These are phyloP conservation scores for Alloteropsis semialata DNA, from an alignment of 176 grass and related monocot species.

Conservation along the genomic window DNA sequence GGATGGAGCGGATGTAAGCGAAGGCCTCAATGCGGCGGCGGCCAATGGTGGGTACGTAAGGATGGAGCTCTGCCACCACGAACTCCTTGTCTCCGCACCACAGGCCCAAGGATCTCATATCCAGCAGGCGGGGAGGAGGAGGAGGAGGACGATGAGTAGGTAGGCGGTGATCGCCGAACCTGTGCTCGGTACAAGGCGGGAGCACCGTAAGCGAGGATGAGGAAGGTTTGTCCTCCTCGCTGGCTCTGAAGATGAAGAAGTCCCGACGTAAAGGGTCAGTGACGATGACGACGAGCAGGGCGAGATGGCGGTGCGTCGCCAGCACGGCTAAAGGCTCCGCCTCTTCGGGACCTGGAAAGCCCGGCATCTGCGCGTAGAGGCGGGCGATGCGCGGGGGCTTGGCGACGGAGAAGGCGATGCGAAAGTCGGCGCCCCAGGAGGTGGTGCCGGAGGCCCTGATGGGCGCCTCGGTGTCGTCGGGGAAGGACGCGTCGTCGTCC, in stretches of 20 bases:
- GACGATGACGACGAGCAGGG: background rate
- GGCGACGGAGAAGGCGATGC: background rate
- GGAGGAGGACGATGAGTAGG: too few species aligned
- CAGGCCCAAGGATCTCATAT: too few species aligned
- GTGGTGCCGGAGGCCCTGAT: background rate
- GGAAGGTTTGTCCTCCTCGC: too few species aligned
- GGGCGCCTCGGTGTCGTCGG: background rate
- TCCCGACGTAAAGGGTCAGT: background rate
- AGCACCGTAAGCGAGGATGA: too few species aligned
- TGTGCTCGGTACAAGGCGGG: too few species aligned
- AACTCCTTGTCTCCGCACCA: too few species aligned
- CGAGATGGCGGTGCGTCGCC: background rate
- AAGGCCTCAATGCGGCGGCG: too few species aligned
- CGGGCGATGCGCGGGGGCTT: background rate
- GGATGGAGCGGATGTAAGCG: too few species aligned
- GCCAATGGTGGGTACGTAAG: too few species aligned
- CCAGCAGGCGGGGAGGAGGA: too few species aligned
- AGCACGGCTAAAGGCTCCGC: background rate
- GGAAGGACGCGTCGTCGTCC: background rate
- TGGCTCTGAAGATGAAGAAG: background rate
- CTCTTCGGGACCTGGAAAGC: background rate
- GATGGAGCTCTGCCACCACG: too few species aligned
- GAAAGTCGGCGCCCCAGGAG: background rate
- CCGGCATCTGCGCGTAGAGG: background rate
- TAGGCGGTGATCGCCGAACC: too few species aligned